Base-by-base conservation (phyloP, 2,329 filamentous ascomycete species). In the Talaromyces rugulosus region DNA sequence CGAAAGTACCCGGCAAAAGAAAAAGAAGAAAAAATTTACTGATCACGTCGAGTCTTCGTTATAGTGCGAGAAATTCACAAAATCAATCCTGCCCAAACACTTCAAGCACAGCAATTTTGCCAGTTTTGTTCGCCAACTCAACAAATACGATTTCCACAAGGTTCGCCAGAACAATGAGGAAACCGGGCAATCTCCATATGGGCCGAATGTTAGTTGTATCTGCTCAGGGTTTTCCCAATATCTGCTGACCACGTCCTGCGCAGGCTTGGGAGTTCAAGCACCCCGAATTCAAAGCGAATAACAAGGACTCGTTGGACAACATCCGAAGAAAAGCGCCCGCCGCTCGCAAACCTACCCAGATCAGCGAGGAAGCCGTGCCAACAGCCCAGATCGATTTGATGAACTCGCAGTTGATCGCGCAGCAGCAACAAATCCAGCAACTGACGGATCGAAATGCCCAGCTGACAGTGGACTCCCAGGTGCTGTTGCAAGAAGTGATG, bases 21-120 rank as follows among this genome's bases (percentile, higher is more conserved):
- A 36, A 62, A 31, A 31, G 9, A 11, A 28, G 16, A 50, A 44
- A 23, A 23, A 23, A 23, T 23, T 23, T 23, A 56, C 70, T 72
- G 62, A 70, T 59, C 53, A 23, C 58, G 34, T 57, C 42, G 62
- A 2, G 5, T 23, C 61, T 47, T n/a, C 47, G 55, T 58, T n/a
- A 44, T 18, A 97, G 94, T 96, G 96, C 76, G 94, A 98, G 76
- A 96, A 96, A 76, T 99, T 99, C 73, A 98, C 95, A 27, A 96
- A 97, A 75, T 90, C 91, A 44, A 96, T 99, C 69, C 86, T 99
- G 16, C 95, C 95, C 2, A 97, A 98, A 74, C 92, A 98, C 72
- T 99, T 99, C 83, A 99, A 99, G 78, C 95, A 98, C 79, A 96
- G 92, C 84, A 97, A 97, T 76, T 97, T 97, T 80, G 93, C 93